phyloP scores from a whole-genome alignment of 2,329 filamentous ascomycete genomes.

The Pseudogymnoascus sp. region DNA sequence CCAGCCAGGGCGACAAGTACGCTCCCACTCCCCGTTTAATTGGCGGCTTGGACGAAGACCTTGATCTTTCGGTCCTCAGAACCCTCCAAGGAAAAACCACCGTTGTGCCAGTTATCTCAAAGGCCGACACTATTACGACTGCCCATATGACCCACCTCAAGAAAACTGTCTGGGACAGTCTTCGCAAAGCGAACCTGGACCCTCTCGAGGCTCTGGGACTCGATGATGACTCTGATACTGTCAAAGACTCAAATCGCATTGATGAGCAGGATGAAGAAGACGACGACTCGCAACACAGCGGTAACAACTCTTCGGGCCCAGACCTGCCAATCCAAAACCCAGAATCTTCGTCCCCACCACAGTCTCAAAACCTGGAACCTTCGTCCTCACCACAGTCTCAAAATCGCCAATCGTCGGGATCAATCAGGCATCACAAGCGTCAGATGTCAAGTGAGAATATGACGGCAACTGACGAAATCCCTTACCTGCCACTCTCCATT shows the following conservation, averaged over 20 bases:
- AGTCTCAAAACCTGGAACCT: constrained; percentile 27
- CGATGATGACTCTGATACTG: constrained; percentile 62
- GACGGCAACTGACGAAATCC: constrained; percentile 46
- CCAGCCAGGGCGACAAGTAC: constrained; percentile 43
- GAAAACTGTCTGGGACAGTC: constrained; percentile 78
- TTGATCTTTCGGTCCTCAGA: constrained; percentile 84
- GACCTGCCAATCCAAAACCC: constrained; percentile 32
- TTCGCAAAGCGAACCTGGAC: constrained; percentile 80
- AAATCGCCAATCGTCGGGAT: constrained; percentile 28
- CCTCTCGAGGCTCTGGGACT: constrained; percentile 80
- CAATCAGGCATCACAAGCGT: constrained; percentile 25
- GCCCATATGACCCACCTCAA: constrained; percentile 91
- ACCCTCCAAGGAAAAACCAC: constrained; percentile 89
- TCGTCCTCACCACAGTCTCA: constrained; percentile 31
- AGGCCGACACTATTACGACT: constrained; percentile 93
- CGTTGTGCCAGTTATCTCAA: constrained; percentile 89
- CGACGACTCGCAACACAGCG: constrained; percentile 23
- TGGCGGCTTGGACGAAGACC: constrained; percentile 73
- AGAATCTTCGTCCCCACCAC: constrained; percentile 29
- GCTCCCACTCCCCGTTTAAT: constrained; percentile 38
- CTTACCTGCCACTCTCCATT: constrained; percentile 81
- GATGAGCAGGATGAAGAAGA: constrained; percentile 32
- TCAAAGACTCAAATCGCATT: constrained; percentile 39
- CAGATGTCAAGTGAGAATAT: constrained; percentile 34
- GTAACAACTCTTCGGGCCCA: constrained; percentile 24